These are phyloP conservation scores for Xylariaceae sp. DNA, from an alignment of 2,329 filamentous ascomycete genomes.

Conservation along the genomic window DNA sequence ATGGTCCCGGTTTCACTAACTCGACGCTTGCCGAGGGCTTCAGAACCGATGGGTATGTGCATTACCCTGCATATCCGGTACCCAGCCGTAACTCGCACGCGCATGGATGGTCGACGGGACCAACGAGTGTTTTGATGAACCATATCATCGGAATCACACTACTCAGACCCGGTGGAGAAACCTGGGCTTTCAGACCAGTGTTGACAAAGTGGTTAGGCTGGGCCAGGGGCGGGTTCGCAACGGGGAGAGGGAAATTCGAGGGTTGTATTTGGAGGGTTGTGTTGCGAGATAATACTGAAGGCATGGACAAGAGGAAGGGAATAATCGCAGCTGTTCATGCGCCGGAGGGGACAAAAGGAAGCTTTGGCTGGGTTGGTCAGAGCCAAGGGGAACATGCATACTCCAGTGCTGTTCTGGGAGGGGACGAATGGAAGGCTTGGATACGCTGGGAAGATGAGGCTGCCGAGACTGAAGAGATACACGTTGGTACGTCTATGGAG, in stretches of 20 bases:
- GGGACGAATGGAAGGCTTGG: slow-evolving; percentile 8
- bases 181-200: slow-evolving; percentile 23
- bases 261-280: slow-evolving; percentile 22
- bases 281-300: background rate
- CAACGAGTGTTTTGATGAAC: slow-evolving; percentile 1
- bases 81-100: background rate
- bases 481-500: background rate
- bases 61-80: slow-evolving; percentile 28
- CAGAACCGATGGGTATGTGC: slow-evolving; percentile 30
- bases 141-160: slow-evolving; percentile 27
- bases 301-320: slow-evolving; percentile 3
- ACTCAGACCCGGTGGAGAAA: slow-evolving; percentile 18
- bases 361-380: slow-evolving; percentile 14
- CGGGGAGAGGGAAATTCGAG: slow-evolving; percentile 28
- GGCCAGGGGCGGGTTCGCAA: slow-evolving; percentile 33
- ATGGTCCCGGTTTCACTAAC: slow-evolving; percentile 35
- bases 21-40: slow-evolving; percentile 39
- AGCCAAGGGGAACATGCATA: background rate
- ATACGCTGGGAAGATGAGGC: slow-evolving; percentile 3
- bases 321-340: slow-evolving; percentile 8
- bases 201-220: slow-evolving; percentile 30
- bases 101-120: background rate
- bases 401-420: slow-evolving; percentile 3
- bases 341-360: slow-evolving; percentile 13
- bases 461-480: slow-evolving; percentile 6